Conservation (phyloP, 768 basidiomycete species). For the Xerocomellus chrysenteron region DNA sequence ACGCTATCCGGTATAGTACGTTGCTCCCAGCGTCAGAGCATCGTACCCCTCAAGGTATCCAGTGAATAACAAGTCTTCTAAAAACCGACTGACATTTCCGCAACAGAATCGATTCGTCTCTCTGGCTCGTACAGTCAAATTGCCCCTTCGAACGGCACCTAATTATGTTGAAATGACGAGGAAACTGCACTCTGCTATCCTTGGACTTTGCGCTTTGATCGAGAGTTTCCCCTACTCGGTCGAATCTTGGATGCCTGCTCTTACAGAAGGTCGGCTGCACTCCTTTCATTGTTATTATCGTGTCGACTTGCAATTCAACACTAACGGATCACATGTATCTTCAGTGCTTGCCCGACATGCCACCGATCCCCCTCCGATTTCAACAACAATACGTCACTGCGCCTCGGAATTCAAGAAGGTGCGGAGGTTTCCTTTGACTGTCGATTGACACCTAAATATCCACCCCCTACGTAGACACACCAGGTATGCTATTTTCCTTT, state of each 20-base stretch:
- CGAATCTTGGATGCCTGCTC: conserved; percentile 86
- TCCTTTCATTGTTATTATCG: not conserved
- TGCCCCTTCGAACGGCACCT: conserved; percentile 70
- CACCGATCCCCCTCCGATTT: conserved; percentile 86
- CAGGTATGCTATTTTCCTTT: conserved; percentile 41
- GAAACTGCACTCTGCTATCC: conserved; percentile 82
- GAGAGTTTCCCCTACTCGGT: conserved; percentile 96
- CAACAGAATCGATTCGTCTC: conserved; percentile 76
- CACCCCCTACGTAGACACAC: conserved; percentile 47
- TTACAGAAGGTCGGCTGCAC: conserved; percentile 62
- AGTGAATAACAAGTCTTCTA: not conserved
- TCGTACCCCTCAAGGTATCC: conserved; percentile 76
- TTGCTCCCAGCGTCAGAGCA: conserved; percentile 87
- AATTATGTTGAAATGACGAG: conserved; percentile 71
- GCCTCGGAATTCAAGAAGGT: conserved; percentile 87
- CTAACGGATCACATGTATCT: conserved; percentile 1
- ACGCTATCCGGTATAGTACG: conserved; percentile 83
- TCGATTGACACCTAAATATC: conserved; percentile 1
- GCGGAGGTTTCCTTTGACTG: conserved; percentile 20
- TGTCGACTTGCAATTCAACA: not conserved
- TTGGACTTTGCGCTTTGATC: conserved; percentile 91
- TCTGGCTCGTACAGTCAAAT: conserved; percentile 54
- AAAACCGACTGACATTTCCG: conserved; percentile 5
- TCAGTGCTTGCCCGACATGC: conserved; percentile 74
- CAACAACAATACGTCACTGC: conserved; percentile 83